Evolutionary conservation across 2,329 filamentous ascomycete genomes (phyloP), one percentile per base, ranked within the genome.

Genomic region (Cytospora piceae): DNA sequence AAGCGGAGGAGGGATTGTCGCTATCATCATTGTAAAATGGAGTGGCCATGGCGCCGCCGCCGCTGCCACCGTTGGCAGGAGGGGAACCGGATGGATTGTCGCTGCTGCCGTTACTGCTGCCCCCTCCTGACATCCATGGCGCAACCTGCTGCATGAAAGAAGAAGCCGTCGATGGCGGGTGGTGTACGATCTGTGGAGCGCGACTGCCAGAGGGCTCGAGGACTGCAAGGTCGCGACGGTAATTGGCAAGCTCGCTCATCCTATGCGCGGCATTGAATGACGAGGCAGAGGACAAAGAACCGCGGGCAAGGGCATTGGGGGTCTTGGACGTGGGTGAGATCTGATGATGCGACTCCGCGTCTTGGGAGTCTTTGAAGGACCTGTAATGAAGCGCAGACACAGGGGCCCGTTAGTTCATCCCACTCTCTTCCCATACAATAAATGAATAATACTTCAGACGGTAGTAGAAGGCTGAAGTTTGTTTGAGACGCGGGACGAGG

Each of bases 1-100:
- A 87, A 37, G 77, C 76, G 29, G 81, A 73, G 15, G 85, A 86
- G 62, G 90, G 74, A 73, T 88, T 89, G 73, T 94, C 91, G 79
- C 84, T 90, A 39, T 90, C 92, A 74, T 93, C 89, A 76, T 93
- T 87, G 78, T 87, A 90, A 77, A 93, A 93, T 75, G 42, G 42
- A 46, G 82, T 90, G 57, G 78, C 75, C 73, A 81, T 77, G 46
- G 72, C 70, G 68, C 72, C 68, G 70, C 69, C 56, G 59, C 69
- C 77, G 46, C 72, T 70, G 68, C 72, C 68, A 69, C 69, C 56
- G 59, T 69, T 74, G 72, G 73, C 76, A 58, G 73, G 76, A 65
- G 78, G 74, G 62, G 75, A 73, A 56, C 73, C 72, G 63, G 78
- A 73, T 60, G 74, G 73, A 64, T 75, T 71, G 59, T 65, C 73